Evolutionary conservation across 2,329 filamentous ascomycete species (phyloP), one percentile per base, ranked within the genome.

Genomic region (Massarina eburnea): DNA sequence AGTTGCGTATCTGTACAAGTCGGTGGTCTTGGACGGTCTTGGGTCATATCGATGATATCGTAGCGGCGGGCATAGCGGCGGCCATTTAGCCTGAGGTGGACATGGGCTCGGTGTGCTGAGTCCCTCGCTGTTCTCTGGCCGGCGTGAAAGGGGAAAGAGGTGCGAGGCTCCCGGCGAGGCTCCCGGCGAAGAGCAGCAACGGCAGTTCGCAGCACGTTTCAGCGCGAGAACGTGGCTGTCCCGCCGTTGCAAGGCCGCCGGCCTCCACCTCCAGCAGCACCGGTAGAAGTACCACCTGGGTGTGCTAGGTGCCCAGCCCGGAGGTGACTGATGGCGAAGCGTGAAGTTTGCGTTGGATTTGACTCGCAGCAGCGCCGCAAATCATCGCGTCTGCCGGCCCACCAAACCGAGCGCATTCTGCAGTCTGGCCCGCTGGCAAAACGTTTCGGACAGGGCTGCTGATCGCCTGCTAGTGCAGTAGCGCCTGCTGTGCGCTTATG

Each of bases 51-150:
- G n/a, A n/a, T n/a, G n/a, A n/a, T n/a, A 17, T n/a, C 24, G 39
- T 39, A 46, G 54, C 46, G 53, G 48, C 54, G 54, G 55, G 54
- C 47, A 35, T 33, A 42, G 39, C 39, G 41, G 48, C 57, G 57
- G 55, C 30, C 61, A 66, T 69, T 68, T 68, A 69, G 66, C 65
- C 65, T 67, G 63, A 63, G 62, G 48, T 56, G 56, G 59, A 53
- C 49, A 48, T 48, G 20, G 55, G n/a, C 52, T 52, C 46, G 41
- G 43, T 52, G 41, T 51, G 45, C 38, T 50, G 39, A 43, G 43
- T 27, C 53, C 49, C 45, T 48, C 32, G 26, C 21, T 41, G 48
- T 41, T 41, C 54, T 43, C 48, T 51, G 48, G 56, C 59, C 57
- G 63, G 58, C 40, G 52, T 63, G 45, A 59, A 62, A 51, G 57